phyloP scores from a whole-genome alignment of 1,284 basidiomycete genomes.

The Wallemia hederae region DNA sequence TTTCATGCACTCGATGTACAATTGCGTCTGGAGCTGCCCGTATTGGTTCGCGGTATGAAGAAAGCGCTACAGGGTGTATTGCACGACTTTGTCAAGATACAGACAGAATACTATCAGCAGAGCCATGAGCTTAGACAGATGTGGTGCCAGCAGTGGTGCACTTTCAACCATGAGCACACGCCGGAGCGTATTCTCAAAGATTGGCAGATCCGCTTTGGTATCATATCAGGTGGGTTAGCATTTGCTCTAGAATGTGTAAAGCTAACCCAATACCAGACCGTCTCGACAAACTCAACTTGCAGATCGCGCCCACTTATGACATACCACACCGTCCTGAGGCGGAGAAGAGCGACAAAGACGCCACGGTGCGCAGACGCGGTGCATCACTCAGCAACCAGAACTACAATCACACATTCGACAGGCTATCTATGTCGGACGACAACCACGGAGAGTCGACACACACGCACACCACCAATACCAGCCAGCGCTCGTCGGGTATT shows the following conservation, averaged over 20 bases:
- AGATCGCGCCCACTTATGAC: background rate
- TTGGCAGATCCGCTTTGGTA: background rate
- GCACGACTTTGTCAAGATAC: background rate
- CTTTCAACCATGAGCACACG: background rate
- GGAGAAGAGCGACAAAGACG: background rate
- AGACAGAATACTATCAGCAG: background rate
- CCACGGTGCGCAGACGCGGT: background rate
- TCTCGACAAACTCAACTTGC: background rate
- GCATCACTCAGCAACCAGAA: background rate
- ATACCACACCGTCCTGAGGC: background rate
- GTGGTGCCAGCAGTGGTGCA: background rate
- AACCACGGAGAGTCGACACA: background rate
- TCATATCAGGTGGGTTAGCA: background rate
- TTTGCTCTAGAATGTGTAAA: background rate
- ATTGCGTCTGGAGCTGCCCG: background rate
- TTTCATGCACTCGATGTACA: background rate
- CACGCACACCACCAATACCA: background rate
- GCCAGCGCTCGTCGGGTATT: background rate
- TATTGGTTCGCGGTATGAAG: background rate
- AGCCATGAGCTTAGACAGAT: background rate
- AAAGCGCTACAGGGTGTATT: background rate
- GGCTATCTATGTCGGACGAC: too few species aligned
- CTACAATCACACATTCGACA: too few species aligned
- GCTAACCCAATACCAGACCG: background rate
- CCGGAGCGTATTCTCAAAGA: background rate